Percentiles rank a stretch among this genome's conserved stretches.
Evolutionary conservation across 2,329 filamentous ascomycete genomes (phyloP).

Genomic region (Colletotrichum acutatum): DNA sequence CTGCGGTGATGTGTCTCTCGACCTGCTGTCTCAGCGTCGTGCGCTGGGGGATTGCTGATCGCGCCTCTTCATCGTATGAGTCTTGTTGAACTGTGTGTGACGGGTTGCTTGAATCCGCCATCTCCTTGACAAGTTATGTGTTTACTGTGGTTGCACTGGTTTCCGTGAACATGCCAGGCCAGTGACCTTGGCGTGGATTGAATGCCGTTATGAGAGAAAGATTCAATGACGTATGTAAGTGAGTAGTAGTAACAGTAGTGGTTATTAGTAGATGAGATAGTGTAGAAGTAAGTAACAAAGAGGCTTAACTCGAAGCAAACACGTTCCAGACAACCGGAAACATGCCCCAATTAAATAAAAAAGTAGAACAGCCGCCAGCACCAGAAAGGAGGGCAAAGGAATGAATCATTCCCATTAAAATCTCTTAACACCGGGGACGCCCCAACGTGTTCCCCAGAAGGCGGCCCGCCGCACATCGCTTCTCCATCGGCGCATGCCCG

Average conservation of each 20-base stretch:
- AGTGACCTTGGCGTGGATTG: neutral
- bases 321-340: neutral
- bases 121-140: neutral
- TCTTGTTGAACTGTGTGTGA: neutral
- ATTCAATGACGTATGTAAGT: neutral
- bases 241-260: neutral
- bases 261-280: neutral
- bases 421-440: neutral
- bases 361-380: neutral
- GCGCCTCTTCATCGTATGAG: neutral
- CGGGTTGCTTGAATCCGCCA: neutral
- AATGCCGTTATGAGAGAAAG: neutral
- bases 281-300: neutral
- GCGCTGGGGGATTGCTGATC: neutral
- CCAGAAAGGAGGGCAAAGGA: neutral
- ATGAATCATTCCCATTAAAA: neutral
- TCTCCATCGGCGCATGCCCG: slow-evolving; percentile 1
- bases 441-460: neutral
- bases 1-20: neutral
- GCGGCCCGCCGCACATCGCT: neutral
- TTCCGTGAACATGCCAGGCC: neutral
- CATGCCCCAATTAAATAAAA: neutral
- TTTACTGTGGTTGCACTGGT: neutral
- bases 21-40: slow-evolving; percentile 25
- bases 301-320: neutral